Evolutionary conservation across 2,329 filamentous ascomycete species (phyloP), one percentile per base, ranked within the genome.

Genomic region (Elsinoe fawcettii): DNA sequence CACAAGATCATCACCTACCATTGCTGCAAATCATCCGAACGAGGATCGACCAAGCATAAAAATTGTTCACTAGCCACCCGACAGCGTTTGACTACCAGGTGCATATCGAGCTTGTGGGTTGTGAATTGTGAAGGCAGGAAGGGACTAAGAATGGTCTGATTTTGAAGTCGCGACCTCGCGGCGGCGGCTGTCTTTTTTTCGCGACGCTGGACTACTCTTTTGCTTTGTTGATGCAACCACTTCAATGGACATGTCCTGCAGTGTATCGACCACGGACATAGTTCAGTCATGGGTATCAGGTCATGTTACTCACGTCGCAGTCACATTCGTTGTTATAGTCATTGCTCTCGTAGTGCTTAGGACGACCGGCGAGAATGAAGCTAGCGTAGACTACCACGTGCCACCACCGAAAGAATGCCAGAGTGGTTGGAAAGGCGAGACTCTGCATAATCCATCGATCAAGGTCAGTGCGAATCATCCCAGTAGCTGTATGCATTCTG

Each of bases 381-480:
- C 68, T n/a, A 67, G 74, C 4, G 78, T 82, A 41, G 74, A 74
- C 32, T 90, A 87, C 72, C 72, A 71, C 46, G 79, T 90, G 27
- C 77, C 81, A 4, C 65, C 79, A 41, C 85, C 87, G n/a, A 80
- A 82, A 68, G 71, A 80, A 61, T 81, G 83, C 55, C 74, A 78
- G 51, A 65, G 70, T 12, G 75, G 70, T 5, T 81, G 78, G 68
- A 77, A 80, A 57, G 75, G 78, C 51, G 76, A 78, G 62, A 74
- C 81, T 32, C 75, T 90, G 34, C 76, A 84, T 12, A 69, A 78
- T 34, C 78, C 85, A 1, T 77, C 76, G 16, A 76, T 90, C 68
- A 87, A 85, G 73, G 77, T 61, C 32, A 22, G 36, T 58, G 72
- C 66, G 41, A 67, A 22, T 74, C 66, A 54, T 16, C 14, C 6